phyloP scores from a whole-genome alignment of 208 protist genomes.

The Trypanosoma cruzi region DNA sequence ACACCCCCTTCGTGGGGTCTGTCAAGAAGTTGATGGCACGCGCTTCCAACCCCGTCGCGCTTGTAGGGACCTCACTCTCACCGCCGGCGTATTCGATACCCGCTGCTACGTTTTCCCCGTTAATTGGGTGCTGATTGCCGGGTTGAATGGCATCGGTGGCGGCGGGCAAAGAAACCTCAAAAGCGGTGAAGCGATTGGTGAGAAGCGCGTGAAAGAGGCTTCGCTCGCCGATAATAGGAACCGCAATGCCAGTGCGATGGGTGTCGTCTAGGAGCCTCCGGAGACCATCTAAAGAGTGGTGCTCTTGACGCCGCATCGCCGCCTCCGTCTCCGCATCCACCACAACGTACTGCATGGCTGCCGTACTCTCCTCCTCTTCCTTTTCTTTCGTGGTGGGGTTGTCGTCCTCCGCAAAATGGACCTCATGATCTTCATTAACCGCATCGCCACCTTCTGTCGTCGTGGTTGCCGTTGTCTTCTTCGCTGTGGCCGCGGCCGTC shows the following conservation, averaged over 20 bases:
- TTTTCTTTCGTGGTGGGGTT: conserved; percentile 4
- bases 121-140: neutral
- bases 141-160: neutral
- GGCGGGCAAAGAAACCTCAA: conserved; percentile 6
- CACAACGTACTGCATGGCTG: conserved; percentile 42
- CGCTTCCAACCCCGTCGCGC: neutral
- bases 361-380: neutral
- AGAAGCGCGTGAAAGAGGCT: conserved; percentile 32
- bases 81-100: neutral
- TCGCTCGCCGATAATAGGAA: conserved; percentile 23
- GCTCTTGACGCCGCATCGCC: conserved; percentile 5
- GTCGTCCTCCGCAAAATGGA: conserved; percentile 29
- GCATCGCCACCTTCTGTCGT: neutral
- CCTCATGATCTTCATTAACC: conserved; percentile 19
- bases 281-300: neutral
- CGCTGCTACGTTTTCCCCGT: neutral
- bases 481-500: neutral
- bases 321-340: conserved; percentile 53
- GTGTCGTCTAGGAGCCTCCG: conserved; percentile 13
- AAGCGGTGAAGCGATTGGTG: conserved; percentile 19
- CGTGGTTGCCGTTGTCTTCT: neutral
- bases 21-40: neutral
- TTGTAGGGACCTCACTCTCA: neutral
- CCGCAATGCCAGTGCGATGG: neutral
- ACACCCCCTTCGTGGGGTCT: neutral